A percentile compares a stretch with the other conserved stretches of the same genome.
Conservation (phyloP, 2,329 filamentous ascomycete genomes). For the Exophiala xenobiotica region DNA sequence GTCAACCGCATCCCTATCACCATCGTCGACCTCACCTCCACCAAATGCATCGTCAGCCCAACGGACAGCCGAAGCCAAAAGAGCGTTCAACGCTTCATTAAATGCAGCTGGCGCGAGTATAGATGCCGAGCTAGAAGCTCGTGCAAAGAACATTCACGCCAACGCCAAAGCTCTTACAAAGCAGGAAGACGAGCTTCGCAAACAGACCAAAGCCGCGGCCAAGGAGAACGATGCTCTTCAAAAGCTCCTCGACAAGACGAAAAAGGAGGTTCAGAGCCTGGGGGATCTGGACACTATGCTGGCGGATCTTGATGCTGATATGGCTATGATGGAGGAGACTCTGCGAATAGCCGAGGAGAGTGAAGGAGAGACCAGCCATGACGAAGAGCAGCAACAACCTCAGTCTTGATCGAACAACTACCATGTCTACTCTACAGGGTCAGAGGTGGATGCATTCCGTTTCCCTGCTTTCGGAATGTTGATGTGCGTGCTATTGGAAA, state of each 20-base stretch:
- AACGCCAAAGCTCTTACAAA: slow-evolving; percentile 55
- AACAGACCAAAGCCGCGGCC: slow-evolving; percentile 50
- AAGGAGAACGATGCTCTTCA: slow-evolving; percentile 56
- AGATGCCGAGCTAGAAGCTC: slow-evolving; percentile 53
- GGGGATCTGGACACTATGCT: slow-evolving; percentile 20
- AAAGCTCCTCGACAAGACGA: slow-evolving; percentile 54
- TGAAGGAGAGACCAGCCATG: slow-evolving; percentile 28
- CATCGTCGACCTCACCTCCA: slow-evolving; percentile 3
- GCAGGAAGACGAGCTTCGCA: slow-evolving; percentile 56
- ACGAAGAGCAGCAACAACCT: slow-evolving; percentile 12
- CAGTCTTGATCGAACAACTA: too few relatives aligned
- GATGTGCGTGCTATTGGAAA: too few relatives aligned
- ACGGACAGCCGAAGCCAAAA: slow-evolving; percentile 43
- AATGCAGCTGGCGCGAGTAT: slow-evolving; percentile 48
- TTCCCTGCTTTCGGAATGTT: too few relatives aligned
- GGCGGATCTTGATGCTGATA: slow-evolving; percentile 24
- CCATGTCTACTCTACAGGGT: too few relatives aligned
- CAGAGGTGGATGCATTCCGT: too few relatives aligned
- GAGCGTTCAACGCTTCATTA: slow-evolving; percentile 47
- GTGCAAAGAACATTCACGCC: slow-evolving; percentile 56
- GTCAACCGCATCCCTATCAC: slow-evolving; percentile 16
- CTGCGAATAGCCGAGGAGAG: slow-evolving; percentile 38
- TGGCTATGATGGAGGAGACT: slow-evolving; percentile 44
- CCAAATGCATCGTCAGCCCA: slow-evolving; percentile 32
- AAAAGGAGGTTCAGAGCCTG: slow-evolving; percentile 39